Evolutionary conservation across 2,329 filamentous ascomycete genomes (phyloP).

Genomic region (Fusarium robinianum): DNA sequence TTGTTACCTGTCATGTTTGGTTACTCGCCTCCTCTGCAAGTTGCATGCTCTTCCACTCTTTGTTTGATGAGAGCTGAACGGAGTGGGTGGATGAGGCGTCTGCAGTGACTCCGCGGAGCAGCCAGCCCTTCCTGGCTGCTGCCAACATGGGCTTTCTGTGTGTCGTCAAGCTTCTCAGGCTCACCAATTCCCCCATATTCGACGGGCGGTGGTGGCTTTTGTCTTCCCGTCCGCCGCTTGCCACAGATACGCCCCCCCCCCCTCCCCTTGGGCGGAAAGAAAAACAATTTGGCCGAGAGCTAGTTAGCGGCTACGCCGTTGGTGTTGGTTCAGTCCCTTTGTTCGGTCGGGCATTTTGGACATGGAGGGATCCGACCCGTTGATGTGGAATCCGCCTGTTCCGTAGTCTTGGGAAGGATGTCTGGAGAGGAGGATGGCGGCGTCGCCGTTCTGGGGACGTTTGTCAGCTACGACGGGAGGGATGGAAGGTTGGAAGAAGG

Average conservation of each 20-base stretch:
- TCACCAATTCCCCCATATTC: conserved; percentile 26
- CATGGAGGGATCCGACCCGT: conserved; percentile 14
- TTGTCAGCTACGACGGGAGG: conserved; percentile 4
- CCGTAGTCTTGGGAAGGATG: conserved; percentile 16
- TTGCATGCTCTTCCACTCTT: no score
- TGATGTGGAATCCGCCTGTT: conserved; percentile 14
- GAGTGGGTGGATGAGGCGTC: no score
- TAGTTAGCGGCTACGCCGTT: conserved; percentile 19
- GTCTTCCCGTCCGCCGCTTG: conserved; percentile 12
- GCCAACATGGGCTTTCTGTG: conserved; percentile 5
- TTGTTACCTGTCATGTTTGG: no score
- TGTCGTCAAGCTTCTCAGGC: conserved; percentile 6
- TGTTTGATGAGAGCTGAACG: no score
- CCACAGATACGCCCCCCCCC: neutral
- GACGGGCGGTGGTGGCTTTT: conserved; percentile 12
- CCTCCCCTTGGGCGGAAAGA: no score
- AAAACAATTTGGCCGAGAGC: no score
- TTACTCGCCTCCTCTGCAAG: no score
- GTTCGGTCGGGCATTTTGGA: neutral
- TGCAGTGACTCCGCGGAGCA: no score
- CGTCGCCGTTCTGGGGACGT: conserved; percentile 8
- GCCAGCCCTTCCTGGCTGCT: conserved; percentile 1
- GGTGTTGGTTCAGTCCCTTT: conserved; percentile 8
- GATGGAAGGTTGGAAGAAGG: no score
- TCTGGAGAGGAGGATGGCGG: no score